Conservation (phyloP, 2,329 filamentous ascomycete species). For the Didymella glomerata region DNA sequence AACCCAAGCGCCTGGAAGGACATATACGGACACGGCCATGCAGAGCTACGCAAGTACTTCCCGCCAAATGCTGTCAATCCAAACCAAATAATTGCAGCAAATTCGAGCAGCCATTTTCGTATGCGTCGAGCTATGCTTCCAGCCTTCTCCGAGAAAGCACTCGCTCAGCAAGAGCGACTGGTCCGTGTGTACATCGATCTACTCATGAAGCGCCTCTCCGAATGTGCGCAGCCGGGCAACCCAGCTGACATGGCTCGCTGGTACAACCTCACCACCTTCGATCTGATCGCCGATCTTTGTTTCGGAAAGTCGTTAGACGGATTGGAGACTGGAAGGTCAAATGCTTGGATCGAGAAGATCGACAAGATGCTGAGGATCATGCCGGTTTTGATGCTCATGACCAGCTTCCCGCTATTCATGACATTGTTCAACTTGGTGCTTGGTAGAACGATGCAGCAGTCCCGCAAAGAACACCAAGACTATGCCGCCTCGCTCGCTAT, state of each 20-base stretch:
- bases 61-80: conserved; percentile 40
- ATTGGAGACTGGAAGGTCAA: conserved; percentile 19
- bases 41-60: conserved; percentile 26
- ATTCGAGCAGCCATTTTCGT: conserved; percentile 49
- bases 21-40: conserved; percentile 39
- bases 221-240: conserved; percentile 3
- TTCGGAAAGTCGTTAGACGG: conserved; percentile 36
- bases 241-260: conserved; percentile 23
- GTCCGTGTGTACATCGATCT: conserved; percentile 24
- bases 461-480: conserved; percentile 17
- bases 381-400: conserved; percentile 18
- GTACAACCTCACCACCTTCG: conserved; percentile 38
- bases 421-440: conserved; percentile 15
- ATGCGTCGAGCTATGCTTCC: conserved; percentile 52
- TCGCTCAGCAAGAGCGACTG: conserved; percentile 25
- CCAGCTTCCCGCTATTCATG: conserved; percentile 13
- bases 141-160: conserved; percentile 34
- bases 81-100: conserved; percentile 43
- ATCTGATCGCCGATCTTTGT: conserved; percentile 36
- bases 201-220: conserved; percentile 17
- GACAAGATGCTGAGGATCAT: conserved; percentile 19
- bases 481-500: conserved; percentile 19
- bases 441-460: conserved; percentile 20
- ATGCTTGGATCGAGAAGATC: conserved; percentile 25
- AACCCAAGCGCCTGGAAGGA: conserved; percentile 48